These are phyloP conservation scores for Dendrocalamus sinicus DNA, from an alignment of 176 grass and related monocot species.

Conservation along the genomic window DNA sequence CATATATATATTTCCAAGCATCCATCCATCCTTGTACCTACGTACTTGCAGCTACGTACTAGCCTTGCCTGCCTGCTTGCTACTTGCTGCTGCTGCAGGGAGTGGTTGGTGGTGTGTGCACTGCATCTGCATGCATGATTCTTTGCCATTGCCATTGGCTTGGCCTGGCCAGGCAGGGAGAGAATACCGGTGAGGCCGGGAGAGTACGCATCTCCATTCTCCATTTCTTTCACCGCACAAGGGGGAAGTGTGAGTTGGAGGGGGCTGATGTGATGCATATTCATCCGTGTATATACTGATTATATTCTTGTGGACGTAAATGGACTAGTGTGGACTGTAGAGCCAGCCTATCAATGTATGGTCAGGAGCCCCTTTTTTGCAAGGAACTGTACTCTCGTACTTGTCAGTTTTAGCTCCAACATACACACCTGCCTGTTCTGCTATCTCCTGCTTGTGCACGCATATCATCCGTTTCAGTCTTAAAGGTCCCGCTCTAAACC, in stretches of 20 bases:
- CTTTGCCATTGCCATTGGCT: not conserved
- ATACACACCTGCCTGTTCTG: slow-evolving; percentile 5
- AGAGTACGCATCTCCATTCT: not conserved
- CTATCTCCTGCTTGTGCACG: not conserved
- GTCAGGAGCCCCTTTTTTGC: not conserved
- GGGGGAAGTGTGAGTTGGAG: not conserved
- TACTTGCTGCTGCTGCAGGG: slow-evolving; percentile 19
- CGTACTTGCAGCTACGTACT: not conserved
- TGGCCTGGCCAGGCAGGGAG: not conserved
- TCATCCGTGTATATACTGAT: not conserved
- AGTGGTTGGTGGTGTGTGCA: slow-evolving; percentile 1
- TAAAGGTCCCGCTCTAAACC: too few relatives aligned
- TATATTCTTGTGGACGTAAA: not conserved
- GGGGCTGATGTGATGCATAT: not conserved
- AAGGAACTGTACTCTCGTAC: slow-evolving; percentile 43
- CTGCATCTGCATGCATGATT: too few relatives aligned
- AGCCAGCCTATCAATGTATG: slow-evolving; percentile 20
- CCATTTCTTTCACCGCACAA: not conserved
- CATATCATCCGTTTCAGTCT: not conserved
- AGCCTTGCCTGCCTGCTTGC: not conserved
- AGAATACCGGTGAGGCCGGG: not conserved
- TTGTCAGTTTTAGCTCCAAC: slow-evolving; percentile 54
- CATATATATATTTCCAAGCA: not conserved
- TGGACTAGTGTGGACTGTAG: slow-evolving; percentile 18
- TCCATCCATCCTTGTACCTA: not conserved